phyloP scores from a whole-genome alignment of 2,329 filamentous ascomycete species.

The Colletotrichum musicola region DNA sequence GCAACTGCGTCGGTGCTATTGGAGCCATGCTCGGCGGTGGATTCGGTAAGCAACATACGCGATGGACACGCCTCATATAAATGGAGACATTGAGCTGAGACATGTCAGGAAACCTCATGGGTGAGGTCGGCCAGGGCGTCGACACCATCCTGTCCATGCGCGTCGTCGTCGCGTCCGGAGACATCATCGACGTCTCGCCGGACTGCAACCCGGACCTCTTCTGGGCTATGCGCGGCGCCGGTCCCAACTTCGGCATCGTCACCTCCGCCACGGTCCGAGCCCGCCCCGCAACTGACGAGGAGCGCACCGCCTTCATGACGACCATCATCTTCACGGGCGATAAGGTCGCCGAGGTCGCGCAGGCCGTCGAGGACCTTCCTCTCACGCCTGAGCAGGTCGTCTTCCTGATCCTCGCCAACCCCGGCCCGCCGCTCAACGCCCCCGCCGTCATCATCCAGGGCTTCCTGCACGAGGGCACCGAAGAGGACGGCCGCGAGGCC shows the following conservation, averaged over 20 bases:
- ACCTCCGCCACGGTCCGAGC: constrained; percentile 39
- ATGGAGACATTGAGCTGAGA: background rate
- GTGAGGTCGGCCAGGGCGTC: constrained; percentile 41
- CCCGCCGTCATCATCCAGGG: constrained; percentile 45
- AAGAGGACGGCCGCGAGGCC: constrained; percentile 44
- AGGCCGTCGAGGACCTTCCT: background rate
- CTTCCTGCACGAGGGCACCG: constrained; percentile 47
- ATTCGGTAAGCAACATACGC: constrained; percentile 17
- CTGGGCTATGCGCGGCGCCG: constrained; percentile 57
- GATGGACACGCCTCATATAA: too few species aligned
- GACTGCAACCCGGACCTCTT: constrained; percentile 57
- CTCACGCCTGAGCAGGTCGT: background rate
- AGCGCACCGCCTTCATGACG: background rate
- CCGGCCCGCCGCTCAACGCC: background rate
- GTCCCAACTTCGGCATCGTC: constrained; percentile 57
- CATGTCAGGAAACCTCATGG: background rate
- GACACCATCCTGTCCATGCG: constrained; percentile 55
- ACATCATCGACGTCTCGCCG: constrained; percentile 53
- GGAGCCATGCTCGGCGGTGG: constrained; percentile 33
- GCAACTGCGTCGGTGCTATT: constrained; percentile 9
- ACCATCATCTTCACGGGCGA: background rate
- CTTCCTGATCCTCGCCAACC: background rate
- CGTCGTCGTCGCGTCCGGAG: constrained; percentile 55
- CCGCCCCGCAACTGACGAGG: background rate
- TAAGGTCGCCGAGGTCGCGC: background rate